Conservation (phyloP, 108 stramenopile species). For the Cyclotella cryptica region DNA sequence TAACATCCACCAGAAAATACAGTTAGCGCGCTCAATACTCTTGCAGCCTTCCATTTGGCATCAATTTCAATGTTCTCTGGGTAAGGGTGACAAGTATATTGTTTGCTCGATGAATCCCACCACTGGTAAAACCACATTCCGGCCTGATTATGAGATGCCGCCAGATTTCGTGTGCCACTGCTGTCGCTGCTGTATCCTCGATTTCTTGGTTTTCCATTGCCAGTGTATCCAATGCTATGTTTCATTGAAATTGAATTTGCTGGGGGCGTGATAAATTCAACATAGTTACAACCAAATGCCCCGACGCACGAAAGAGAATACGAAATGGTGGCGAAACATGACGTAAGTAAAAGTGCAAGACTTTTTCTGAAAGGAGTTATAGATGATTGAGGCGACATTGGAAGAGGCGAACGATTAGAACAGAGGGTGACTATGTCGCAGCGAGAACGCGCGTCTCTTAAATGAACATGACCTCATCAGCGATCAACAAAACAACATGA, state of each 20-base stretch:
- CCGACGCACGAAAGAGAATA: conserved; percentile 11
- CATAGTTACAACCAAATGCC: conserved; percentile 20
- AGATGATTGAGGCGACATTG: too few relatives aligned
- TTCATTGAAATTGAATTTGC: too few relatives aligned
- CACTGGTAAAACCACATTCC: conserved; percentile 17
- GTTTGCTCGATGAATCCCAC: conserved; percentile 8
- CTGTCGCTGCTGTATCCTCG: not conserved
- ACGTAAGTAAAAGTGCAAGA: not conserved
- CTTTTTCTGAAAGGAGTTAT: not conserved
- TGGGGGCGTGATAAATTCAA: conserved; percentile 7
- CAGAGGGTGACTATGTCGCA: too few relatives aligned
- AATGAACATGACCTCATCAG: too few relatives aligned
- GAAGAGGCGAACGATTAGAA: too few relatives aligned
- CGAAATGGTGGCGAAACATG: not conserved
- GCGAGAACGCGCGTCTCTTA: too few relatives aligned
- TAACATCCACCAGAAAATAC: conserved; percentile 4
- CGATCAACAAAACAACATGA: too few relatives aligned
- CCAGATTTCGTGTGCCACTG: not conserved
- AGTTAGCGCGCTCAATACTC: conserved; percentile 4
- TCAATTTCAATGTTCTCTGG: conserved; percentile 15
- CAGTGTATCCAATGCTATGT: too few relatives aligned
- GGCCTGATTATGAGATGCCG: conserved; percentile 4
- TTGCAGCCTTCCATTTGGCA: conserved; percentile 11
- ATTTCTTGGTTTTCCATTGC: not conserved
- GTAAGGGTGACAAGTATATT: conserved; percentile 15